Percentiles rank a stretch among this genome's conserved stretches.
phyloP scores from a whole-genome alignment of 164 flowering plant genomes.

The Vitis rupestris region DNA sequence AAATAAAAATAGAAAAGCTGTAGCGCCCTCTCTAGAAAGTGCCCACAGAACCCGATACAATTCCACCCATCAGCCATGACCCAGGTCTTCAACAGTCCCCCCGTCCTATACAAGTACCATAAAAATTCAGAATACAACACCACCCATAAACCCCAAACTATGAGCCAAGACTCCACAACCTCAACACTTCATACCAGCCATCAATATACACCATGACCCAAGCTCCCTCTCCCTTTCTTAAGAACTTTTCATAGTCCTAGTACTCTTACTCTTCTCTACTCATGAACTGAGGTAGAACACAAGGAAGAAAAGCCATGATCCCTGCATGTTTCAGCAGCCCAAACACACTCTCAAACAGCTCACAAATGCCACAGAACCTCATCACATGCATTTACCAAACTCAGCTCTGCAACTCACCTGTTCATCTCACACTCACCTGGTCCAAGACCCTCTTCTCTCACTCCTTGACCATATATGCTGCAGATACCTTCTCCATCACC shows the following conservation, averaged over 20 bases:
- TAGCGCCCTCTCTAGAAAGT: too few species aligned
- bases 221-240: constrained; percentile 3
- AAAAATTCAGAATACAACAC: too few species aligned
- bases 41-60: too few species aligned
- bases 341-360: constrained; percentile 13
- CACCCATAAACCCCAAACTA: too few species aligned
- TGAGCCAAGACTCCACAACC: constrained; percentile 2
- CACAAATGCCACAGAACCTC: constrained; percentile 45
- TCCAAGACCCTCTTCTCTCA: constrained; percentile 54
- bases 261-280: not conserved
- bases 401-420: constrained; percentile 40
- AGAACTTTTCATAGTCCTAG: too few species aligned
- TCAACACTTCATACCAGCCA: not conserved
- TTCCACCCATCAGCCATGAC: too few species aligned
- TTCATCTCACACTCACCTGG: constrained; percentile 65
- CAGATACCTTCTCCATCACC: constrained; percentile 49
- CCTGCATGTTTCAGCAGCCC: constrained; percentile 54
- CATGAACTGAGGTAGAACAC: not conserved
- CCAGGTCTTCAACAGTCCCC: too few species aligned
- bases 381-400: constrained; percentile 61
- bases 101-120: too few species aligned
- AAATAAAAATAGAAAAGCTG: too few species aligned
- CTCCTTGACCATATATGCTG: constrained; percentile 47
- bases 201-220: not conserved
- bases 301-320: constrained; percentile 25